Conservation (phyloP, 2,329 filamentous ascomycete genomes). For the Fusarium sp. region DNA sequence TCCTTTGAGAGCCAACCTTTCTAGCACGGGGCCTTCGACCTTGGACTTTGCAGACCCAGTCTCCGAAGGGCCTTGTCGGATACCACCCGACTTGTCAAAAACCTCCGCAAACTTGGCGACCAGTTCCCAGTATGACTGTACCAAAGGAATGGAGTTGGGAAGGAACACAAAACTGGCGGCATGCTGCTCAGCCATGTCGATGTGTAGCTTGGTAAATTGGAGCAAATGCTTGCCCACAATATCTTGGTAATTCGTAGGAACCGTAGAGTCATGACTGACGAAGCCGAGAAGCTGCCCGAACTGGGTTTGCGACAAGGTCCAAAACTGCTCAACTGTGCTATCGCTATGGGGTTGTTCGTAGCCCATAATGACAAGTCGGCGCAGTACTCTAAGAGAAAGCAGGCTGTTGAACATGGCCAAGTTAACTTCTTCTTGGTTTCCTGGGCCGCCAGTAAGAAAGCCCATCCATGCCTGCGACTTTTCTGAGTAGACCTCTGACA, state of each 20-base stretch:
- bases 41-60: constrained; percentile 59
- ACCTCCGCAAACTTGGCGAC: constrained; percentile 80
- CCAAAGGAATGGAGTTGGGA: constrained; percentile 80
- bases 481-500: constrained; percentile 81
- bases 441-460: constrained; percentile 67
- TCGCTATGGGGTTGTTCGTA: constrained; percentile 88
- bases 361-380: constrained; percentile 81
- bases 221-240: constrained; percentile 86
- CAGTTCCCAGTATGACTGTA: constrained; percentile 86
- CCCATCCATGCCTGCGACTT: constrained; percentile 76
- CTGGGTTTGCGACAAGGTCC: constrained; percentile 80
- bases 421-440: constrained; percentile 68
- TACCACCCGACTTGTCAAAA: constrained; percentile 71
- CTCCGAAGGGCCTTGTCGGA: constrained; percentile 58
- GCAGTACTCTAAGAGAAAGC: constrained; percentile 79
- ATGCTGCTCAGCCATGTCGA: constrained; percentile 83
- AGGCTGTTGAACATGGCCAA: constrained; percentile 81
- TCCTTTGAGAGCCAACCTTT: constrained; percentile 85
- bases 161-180: constrained; percentile 85
- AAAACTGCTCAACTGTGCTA: constrained; percentile 79
- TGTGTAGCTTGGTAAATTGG: constrained; percentile 91
- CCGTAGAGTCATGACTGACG: constrained; percentile 65
- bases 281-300: constrained; percentile 80
- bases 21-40: constrained; percentile 72
- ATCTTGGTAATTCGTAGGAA: constrained; percentile 65